Evolutionary conservation across 495 filamentous ascomycete genomes (phyloP).

Genomic region (Penicillium soppii): DNA sequence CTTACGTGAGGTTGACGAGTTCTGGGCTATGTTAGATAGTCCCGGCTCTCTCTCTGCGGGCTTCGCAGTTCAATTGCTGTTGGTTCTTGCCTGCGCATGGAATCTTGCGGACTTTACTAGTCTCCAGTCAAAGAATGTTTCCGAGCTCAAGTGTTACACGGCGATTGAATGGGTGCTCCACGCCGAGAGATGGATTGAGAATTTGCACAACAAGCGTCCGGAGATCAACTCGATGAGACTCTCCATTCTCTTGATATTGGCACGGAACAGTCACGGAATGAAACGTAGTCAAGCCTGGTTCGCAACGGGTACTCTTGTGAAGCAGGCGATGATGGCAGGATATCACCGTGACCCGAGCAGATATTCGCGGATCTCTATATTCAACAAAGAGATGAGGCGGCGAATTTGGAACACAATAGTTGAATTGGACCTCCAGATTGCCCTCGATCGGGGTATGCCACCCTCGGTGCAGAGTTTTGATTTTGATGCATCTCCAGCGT

Average conservation of each 20-base stretch:
- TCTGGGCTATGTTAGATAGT: slow-evolving; percentile 42
- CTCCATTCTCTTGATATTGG: slow-evolving; percentile 59
- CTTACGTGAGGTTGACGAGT: slow-evolving; percentile 49
- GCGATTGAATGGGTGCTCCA: slow-evolving; percentile 63
- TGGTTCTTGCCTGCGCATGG: slow-evolving; percentile 64
- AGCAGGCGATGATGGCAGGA: slow-evolving; percentile 55
- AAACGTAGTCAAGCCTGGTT: slow-evolving; percentile 61
- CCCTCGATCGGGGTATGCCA: slow-evolving; percentile 58
- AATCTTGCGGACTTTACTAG: slow-evolving; percentile 33
- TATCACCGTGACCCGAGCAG: slow-evolving; percentile 56
- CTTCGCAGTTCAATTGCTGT: slow-evolving; percentile 60
- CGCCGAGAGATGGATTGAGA: slow-evolving; percentile 60
- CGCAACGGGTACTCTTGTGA: slow-evolving; percentile 54
- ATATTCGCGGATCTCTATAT: slow-evolving; percentile 52
- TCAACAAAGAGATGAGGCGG: slow-evolving; percentile 64
- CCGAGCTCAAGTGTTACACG: slow-evolving; percentile 43
- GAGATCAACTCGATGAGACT: slow-evolving; percentile 56
- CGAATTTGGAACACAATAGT: slow-evolving; percentile 68
- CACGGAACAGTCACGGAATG: slow-evolving; percentile 54
- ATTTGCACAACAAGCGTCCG: slow-evolving; percentile 53
- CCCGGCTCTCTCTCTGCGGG: slow-evolving; percentile 29
- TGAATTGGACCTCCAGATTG: slow-evolving; percentile 60
- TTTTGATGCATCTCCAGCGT: slow-evolving; percentile 55
- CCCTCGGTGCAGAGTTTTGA: slow-evolving; percentile 54
- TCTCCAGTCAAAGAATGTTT: slow-evolving; percentile 51